Evolutionary conservation across 2,329 filamentous ascomycete genomes (phyloP).

Genomic region (Cladosporium cucumerinum): DNA sequence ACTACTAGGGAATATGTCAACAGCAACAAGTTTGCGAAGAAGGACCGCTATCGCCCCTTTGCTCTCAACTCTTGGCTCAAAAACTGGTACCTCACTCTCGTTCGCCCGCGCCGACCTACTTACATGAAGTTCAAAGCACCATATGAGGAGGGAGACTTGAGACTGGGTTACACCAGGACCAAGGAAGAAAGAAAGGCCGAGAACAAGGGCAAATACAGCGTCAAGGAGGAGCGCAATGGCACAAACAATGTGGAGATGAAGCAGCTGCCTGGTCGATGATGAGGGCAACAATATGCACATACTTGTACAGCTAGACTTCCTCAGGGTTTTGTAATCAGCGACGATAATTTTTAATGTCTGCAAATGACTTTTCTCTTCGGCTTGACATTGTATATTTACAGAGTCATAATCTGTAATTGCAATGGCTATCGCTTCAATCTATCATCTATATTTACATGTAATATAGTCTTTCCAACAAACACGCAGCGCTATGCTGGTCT

Average conservation of each 20-base stretch:
- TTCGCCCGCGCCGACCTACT: slow-evolving; percentile 10
- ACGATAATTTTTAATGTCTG: slow-evolving; percentile 13
- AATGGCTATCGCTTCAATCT: background rate
- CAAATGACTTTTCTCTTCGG: background rate
- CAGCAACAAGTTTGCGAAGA: slow-evolving; percentile 89
- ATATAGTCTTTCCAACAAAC: background rate
- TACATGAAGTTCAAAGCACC: slow-evolving; percentile 15
- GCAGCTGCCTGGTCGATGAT: slow-evolving; percentile 28
- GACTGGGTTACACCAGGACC: slow-evolving; percentile 57
- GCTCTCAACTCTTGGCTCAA: slow-evolving; percentile 66
- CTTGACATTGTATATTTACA: background rate
- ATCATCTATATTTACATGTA: background rate
- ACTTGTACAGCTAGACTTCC: background rate
- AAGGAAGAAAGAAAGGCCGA: slow-evolving; percentile 49
- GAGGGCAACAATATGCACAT: background rate
- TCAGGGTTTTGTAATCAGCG: background rate
- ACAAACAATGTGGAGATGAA: slow-evolving; percentile 68
- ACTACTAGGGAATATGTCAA: slow-evolving; percentile 96
- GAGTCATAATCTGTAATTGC: background rate
- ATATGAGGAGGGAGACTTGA: slow-evolving; percentile 71
- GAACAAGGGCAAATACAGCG: slow-evolving; percentile 48
- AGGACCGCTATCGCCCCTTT: slow-evolving; percentile 87
- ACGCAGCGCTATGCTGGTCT: background rate
- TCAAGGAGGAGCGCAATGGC: slow-evolving; percentile 35
- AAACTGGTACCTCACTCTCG: slow-evolving; percentile 57